Percentiles rank a stretch among this genome's conserved stretches.
These are phyloP conservation scores for Paraurostyla sp. DNA, from an alignment of 73 alveolate species.

Conservation along the genomic window DNA sequence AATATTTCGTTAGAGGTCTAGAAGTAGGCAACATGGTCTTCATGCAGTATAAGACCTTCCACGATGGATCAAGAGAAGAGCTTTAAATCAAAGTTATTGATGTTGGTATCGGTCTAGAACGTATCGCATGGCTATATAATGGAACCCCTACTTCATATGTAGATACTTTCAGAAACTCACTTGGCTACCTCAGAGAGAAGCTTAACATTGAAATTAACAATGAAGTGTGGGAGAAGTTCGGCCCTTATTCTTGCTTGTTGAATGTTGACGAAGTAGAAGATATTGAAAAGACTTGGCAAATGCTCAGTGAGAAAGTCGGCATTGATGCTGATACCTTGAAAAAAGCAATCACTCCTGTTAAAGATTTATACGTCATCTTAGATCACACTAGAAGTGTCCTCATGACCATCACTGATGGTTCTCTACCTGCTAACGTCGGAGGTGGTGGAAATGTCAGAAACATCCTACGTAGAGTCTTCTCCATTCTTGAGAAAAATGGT, in stretches of 20 bases:
- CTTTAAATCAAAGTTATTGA: slow-evolving; percentile 96
- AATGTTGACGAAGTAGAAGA: slow-evolving; percentile 98
- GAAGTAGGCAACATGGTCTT: slow-evolving; percentile 99
- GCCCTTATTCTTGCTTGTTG: slow-evolving; percentile 96
- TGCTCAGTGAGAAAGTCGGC: slow-evolving; percentile 89
- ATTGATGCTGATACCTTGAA: slow-evolving; percentile 88
- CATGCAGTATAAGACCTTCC: slow-evolving; percentile 98
- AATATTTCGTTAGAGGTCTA: slow-evolving; percentile 97
- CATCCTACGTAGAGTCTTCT: slow-evolving; percentile 97
- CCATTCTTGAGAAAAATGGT: slow-evolving; percentile 92
- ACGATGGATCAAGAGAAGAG: slow-evolving; percentile 97
- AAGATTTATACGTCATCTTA: slow-evolving; percentile 95
- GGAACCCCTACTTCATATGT: slow-evolving; percentile 97
- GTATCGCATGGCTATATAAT: slow-evolving; percentile 98
- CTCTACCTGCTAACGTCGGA: slow-evolving; percentile 98
- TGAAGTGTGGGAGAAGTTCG: slow-evolving; percentile 97
- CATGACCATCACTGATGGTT: slow-evolving; percentile 96
- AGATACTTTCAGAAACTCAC: slow-evolving; percentile 94
- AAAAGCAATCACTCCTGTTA: slow-evolving; percentile 91
- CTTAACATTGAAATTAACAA: slow-evolving; percentile 83
- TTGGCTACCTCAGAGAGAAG: slow-evolving; percentile 80
- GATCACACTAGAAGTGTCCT: slow-evolving; percentile 98
- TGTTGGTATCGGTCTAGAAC: slow-evolving; percentile 98
- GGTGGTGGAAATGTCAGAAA: slow-evolving; percentile 99
- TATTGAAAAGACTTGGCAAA: slow-evolving; percentile 95